Percentiles rank a stretch among this genome's conserved stretches.
Conservation (phyloP, 495 filamentous ascomycete species). For the Pyronema domesticum region DNA sequence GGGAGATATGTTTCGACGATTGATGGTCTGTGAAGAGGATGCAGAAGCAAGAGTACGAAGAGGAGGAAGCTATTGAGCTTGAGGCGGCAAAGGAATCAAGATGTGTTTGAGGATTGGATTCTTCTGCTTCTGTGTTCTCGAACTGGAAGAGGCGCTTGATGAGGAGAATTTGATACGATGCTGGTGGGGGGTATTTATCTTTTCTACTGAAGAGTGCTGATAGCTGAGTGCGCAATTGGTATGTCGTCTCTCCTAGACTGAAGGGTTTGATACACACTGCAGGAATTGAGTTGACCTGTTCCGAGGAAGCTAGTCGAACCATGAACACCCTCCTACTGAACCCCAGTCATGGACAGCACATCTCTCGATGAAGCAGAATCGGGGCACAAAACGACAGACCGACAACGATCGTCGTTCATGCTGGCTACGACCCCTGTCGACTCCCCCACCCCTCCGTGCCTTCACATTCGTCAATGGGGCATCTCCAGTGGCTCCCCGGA, state of each 20-base stretch:
- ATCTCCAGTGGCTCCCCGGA: not conserved
- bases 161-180: conserved; percentile 16
- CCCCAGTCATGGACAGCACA: conserved; percentile 22
- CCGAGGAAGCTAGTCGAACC: conserved; percentile 22
- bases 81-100: conserved; percentile 2
- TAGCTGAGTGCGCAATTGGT: not conserved
- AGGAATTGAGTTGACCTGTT: conserved; percentile 21
- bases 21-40: conserved; percentile 14
- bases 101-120: conserved; percentile 2
- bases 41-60: conserved; percentile 3
- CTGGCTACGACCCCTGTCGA: conserved; percentile 20
- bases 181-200: conserved; percentile 23
- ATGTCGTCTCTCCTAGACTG: conserved; percentile 5
- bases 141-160: not conserved
- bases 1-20: conserved; percentile 8
- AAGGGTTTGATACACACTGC: conserved; percentile 5
- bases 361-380: conserved; percentile 21
- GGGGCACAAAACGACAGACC: conserved; percentile 19
- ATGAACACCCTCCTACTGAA: conserved; percentile 13
- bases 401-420: conserved; percentile 23
- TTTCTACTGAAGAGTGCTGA: not conserved
- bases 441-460: conserved; percentile 10
- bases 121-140: not conserved
- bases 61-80: conserved; percentile 1
- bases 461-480: conserved; percentile 8